Percentiles rank a stretch among this genome's conserved stretches.
Evolutionary conservation across 2,329 filamentous ascomycete species (phyloP).

Genomic region (Aspergillus clavatus): DNA sequence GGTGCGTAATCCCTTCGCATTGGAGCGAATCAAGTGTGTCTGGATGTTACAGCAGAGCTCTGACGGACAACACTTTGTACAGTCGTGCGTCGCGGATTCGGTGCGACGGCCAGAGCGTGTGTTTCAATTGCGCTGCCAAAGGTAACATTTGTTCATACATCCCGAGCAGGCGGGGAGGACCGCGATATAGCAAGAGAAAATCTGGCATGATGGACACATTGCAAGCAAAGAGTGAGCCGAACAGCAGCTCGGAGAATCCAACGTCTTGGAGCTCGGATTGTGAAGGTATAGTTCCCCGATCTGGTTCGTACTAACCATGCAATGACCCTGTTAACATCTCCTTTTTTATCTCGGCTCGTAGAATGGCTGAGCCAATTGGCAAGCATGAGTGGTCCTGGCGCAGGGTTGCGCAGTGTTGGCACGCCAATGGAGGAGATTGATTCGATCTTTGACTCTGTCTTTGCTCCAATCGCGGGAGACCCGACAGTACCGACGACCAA

Average conservation of each 20-base stretch:
- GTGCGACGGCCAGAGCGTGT: conserved; percentile 45
- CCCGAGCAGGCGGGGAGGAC: conserved; percentile 24
- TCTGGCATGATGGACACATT: background rate
- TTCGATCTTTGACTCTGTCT: conserved; percentile 44
- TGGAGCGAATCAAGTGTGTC: background rate
- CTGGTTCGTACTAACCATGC: background rate
- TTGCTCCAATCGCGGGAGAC: conserved; percentile 6
- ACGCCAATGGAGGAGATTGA: conserved; percentile 47
- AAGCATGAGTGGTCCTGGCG: conserved; percentile 42
- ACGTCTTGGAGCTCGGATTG: background rate
- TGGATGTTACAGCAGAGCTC: background rate
- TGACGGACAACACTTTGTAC: conserved; percentile 3
- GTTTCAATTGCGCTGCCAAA: conserved; percentile 31
- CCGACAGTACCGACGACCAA: background rate
- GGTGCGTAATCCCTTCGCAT: conserved; percentile 36
- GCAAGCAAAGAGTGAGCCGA: background rate
- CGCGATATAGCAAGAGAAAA: background rate
- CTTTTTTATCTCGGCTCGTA: background rate
- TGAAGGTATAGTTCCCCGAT: conserved; percentile 1
- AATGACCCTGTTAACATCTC: background rate
- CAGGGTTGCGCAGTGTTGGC: conserved; percentile 45
- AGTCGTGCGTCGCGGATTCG: conserved; percentile 46
- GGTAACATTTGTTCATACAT: conserved; percentile 25
- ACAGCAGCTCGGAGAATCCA: background rate
- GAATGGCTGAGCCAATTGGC: conserved; percentile 16